phyloP scores from a whole-genome alignment of 305 asterid species.

The Fraxinus platypoda region DNA sequence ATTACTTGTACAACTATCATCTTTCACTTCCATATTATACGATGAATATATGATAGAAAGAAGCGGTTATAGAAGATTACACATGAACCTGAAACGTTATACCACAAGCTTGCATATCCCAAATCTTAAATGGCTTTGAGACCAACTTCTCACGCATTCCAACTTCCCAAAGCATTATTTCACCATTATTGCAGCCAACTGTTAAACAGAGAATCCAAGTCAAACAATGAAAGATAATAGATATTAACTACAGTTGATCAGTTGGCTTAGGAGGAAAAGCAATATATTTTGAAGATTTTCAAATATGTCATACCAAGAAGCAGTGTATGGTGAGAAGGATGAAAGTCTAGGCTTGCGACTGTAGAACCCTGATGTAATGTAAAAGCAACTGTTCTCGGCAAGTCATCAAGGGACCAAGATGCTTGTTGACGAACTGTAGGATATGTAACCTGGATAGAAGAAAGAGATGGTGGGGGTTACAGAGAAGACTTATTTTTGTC shows the following conservation, averaged over 20 bases:
- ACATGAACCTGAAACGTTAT: conserved; percentile 62
- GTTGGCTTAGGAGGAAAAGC: neutral
- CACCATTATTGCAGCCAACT: conserved; percentile 89
- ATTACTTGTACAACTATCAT: conserved; percentile 1
- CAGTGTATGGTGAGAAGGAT: conserved; percentile 74
- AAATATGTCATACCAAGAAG: conserved; percentile 60
- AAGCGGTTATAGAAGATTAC: conserved; percentile 2
- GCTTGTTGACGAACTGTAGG: conserved; percentile 79
- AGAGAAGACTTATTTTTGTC: conserved; percentile 5
- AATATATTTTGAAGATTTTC: conserved; percentile 3
- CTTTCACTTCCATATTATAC: conserved; percentile 16
- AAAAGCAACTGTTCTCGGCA: conserved; percentile 79
- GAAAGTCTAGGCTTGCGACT: conserved; percentile 82
- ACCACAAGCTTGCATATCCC: conserved; percentile 71
- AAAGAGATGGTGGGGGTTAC: conserved; percentile 17
- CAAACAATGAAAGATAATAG: conserved; percentile 10
- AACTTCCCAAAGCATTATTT: conserved; percentile 80
- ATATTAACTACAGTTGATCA: conserved; percentile 10
- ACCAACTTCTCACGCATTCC: conserved; percentile 71
- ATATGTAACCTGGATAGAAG: conserved; percentile 62
- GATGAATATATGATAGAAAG: neutral
- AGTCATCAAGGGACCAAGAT: conserved; percentile 73
- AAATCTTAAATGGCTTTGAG: conserved; percentile 70
- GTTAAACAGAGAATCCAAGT: conserved; percentile 18
- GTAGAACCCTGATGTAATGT: conserved; percentile 77